Base-by-base conservation (phyloP, 306 rosid species). In the Phaseolus lunatus region DNA sequence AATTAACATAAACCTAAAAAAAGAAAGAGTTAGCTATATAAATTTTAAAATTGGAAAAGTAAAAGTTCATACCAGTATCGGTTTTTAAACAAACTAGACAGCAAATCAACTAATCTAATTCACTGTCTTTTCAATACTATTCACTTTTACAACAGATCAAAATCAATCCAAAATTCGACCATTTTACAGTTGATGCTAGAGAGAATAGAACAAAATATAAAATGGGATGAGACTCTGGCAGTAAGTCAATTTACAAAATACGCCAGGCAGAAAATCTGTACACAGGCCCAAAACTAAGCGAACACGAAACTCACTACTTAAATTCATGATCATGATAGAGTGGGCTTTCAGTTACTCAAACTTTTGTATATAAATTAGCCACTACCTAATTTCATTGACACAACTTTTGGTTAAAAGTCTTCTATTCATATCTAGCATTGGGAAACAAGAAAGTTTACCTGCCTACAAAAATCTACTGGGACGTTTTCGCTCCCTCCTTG, bases 401-500 rank as follows among this genome's bases (percentile, higher is more conserved):
- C 14, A 61, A 27, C 3, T 29, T 29, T 8, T 27, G 7, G 29
- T 26, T 39, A 26, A 12, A 12, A 5, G 35, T 57, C n/a, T 56
- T 56, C 35, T 22, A 56, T 22, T 23, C 63, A 56, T 56, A 56
- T 29, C 33, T 24, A 7, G 8, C 22, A 37, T 10, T 70, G 22
- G 37, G 75, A 33, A 27, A 67, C 35, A 59, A 74, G 48, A n/a
- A 56, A 27, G 78, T 5, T 23, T n/a, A 24, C 23, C 74, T 39
- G 44, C 13, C 44, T 39, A 39, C 44, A 54, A 75, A 72, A 64
- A 61, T 54, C 75, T 65, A 20, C 31, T 20, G 52, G 11, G 14
- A 71, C 73, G 49, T 77, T 78, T 77, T 18, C 9, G 45, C 72
- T 8, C 23, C 62, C 37, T 82, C 78, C 69, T 81, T 43, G 35